phyloP scores from a whole-genome alignment of 768 basidiomycete species.

The Suillus plorans region DNA sequence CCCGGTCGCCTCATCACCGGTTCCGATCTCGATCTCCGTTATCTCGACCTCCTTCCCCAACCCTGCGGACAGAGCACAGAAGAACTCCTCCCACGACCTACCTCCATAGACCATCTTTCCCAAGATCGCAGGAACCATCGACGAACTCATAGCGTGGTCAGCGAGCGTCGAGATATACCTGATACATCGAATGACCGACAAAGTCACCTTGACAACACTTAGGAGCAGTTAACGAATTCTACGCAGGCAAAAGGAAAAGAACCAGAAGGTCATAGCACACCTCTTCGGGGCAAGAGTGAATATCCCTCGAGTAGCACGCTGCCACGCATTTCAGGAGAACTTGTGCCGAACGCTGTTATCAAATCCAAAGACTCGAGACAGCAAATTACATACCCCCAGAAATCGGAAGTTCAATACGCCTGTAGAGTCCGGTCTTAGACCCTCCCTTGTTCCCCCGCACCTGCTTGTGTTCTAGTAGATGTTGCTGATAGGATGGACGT shows the following conservation, averaged over 20 bases:
- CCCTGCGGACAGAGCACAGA: conserved; percentile 8
- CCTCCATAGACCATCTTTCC: conserved; percentile 7
- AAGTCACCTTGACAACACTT: neutral
- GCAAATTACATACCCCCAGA: neutral
- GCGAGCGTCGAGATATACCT: conserved; percentile 5
- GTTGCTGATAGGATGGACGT: no score
- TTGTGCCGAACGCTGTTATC: neutral
- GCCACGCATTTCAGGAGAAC: neutral
- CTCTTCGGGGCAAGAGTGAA: neutral
- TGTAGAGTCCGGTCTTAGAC: no score
- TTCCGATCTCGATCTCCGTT: conserved; percentile 19
- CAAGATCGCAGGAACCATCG: conserved; percentile 7
- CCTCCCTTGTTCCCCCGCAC: no score
- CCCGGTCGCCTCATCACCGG: conserved; percentile 20
- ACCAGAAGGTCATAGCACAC: neutral
- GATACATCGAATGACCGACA: neutral
- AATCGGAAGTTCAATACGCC: no score
- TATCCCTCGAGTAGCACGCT: neutral
- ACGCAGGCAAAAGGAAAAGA: neutral
- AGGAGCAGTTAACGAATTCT: neutral
- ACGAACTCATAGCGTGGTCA: neutral
- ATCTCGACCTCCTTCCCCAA: conserved; percentile 8
- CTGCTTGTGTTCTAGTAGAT: no score
- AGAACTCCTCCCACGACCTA: conserved; percentile 1
- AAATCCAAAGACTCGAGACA: neutral